phyloP scores from a whole-genome alignment of 2,329 filamentous ascomycete genomes.

The Niveomyces coronatus region DNA sequence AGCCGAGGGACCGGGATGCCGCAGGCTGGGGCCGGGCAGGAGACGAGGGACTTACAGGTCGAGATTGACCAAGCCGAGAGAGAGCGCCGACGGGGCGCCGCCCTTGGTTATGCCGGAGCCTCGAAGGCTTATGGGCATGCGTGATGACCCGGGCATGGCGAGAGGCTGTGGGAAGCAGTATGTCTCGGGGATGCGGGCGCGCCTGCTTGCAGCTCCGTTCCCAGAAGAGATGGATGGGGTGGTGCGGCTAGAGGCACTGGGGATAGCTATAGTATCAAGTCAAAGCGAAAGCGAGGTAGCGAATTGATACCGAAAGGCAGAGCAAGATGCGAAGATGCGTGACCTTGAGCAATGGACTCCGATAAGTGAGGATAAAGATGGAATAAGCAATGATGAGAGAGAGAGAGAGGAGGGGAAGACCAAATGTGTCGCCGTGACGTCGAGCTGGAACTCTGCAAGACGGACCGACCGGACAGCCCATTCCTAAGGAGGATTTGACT shows the following conservation, averaged over 20 bases:
- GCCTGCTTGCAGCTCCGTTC: too few species aligned
- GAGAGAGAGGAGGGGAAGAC: background rate
- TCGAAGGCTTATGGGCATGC: constrained; percentile 60
- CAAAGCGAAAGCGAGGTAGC: too few species aligned
- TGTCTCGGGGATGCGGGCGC: too few species aligned
- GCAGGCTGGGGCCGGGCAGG: background rate
- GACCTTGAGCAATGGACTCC: background rate
- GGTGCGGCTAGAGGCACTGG: too few species aligned
- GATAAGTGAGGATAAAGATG: background rate
- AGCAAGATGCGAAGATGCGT: constrained; percentile 1
- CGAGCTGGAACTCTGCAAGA: background rate
- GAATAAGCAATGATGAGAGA: background rate
- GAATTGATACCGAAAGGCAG: too few species aligned
- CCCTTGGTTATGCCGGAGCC: constrained; percentile 54
- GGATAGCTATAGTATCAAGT: too few species aligned
- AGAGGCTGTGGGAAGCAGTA: background rate
- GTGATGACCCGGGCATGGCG: constrained; percentile 55
- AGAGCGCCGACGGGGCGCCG: constrained; percentile 39
- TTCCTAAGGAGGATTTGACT: too few species aligned
- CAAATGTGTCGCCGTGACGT: constrained; percentile 6
- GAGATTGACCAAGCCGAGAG: constrained; percentile 52
- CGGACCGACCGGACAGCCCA: too few species aligned
- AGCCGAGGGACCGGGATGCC: background rate
- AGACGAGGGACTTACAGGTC: constrained; percentile 46
- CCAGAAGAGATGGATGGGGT: too few species aligned